These are phyloP conservation scores for Peronospora destructor DNA, from an alignment of 352 stramenopile species.

Conservation along the genomic window DNA sequence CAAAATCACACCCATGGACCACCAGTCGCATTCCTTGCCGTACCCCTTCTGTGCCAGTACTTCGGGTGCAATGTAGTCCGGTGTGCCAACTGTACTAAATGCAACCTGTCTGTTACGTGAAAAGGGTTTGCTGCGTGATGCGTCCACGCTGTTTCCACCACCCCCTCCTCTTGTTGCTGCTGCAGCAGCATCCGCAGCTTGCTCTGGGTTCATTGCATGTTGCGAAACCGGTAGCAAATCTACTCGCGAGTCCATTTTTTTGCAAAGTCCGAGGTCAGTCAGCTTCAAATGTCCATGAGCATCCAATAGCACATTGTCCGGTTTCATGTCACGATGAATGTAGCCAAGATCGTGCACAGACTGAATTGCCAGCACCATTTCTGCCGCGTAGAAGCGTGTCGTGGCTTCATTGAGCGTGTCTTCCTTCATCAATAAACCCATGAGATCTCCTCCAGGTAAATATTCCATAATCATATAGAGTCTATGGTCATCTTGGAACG, in stretches of 20 bases:
- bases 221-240: constrained; percentile 75
- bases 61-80: constrained; percentile 98
- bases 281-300: constrained; percentile 97
- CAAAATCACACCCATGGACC: constrained; percentile 98
- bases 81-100: constrained; percentile 98
- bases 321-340: constrained; percentile 99
- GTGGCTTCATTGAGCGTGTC: constrained; percentile 89
- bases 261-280: constrained; percentile 97
- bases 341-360: constrained; percentile 97
- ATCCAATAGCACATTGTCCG: constrained; percentile 95
- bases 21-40: constrained; percentile 96
- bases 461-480: constrained; percentile 98
- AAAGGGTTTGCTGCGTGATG: constrained; percentile 44
- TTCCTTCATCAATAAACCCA: constrained; percentile 98
- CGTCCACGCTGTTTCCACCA: constrained; percentile 30
- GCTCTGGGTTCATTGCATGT: constrained; percentile 43
- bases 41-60: constrained; percentile 89
- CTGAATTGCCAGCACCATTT: constrained; percentile 97
- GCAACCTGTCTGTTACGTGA: constrained; percentile 82
- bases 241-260: constrained; percentile 91
- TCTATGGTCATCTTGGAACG: constrained; percentile 90
- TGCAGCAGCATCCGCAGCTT: constrained; percentile 9
- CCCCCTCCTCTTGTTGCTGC: constrained; percentile 18
- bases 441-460: constrained; percentile 97
- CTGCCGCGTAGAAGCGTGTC: constrained; percentile 95